phyloP scores from a whole-genome alignment of 2,329 filamentous ascomycete species.

The Alternaria sp. region DNA sequence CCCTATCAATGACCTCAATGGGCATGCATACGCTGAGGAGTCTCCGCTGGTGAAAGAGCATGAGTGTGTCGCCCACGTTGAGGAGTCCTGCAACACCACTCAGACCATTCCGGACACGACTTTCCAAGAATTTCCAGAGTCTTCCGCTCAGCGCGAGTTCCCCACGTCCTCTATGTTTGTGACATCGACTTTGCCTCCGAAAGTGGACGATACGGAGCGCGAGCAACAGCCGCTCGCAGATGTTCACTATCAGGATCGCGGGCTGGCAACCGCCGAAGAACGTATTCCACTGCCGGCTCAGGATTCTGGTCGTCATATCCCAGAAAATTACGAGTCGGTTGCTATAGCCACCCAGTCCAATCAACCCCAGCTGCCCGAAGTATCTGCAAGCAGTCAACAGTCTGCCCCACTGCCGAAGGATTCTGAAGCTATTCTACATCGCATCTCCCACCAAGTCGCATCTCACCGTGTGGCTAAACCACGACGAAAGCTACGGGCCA shows the following conservation, averaged over 20 bases:
- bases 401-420: not conserved
- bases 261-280: not conserved
- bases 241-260: not conserved
- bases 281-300: not conserved
- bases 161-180: not conserved
- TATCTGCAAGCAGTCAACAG: not conserved
- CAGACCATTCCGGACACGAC: not conserved
- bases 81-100: not conserved
- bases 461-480: slow-evolving; percentile 15
- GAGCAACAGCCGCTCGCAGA: not conserved
- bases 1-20: not conserved
- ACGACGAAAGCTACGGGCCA: slow-evolving; percentile 8
- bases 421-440: not conserved
- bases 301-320: not conserved
- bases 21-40: not conserved
- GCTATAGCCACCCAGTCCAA: too few relatives aligned
- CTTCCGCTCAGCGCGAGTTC: not conserved
- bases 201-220: not conserved
- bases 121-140: not conserved
- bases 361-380: not conserved
- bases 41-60: not conserved
- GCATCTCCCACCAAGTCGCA: not conserved
- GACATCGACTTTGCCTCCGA: not conserved
- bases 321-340: not conserved
- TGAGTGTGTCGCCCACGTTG: not conserved